These are phyloP conservation scores for Helicocarpus griseus DNA, from an alignment of 2,329 filamentous ascomycete genomes.

Conservation along the genomic window DNA sequence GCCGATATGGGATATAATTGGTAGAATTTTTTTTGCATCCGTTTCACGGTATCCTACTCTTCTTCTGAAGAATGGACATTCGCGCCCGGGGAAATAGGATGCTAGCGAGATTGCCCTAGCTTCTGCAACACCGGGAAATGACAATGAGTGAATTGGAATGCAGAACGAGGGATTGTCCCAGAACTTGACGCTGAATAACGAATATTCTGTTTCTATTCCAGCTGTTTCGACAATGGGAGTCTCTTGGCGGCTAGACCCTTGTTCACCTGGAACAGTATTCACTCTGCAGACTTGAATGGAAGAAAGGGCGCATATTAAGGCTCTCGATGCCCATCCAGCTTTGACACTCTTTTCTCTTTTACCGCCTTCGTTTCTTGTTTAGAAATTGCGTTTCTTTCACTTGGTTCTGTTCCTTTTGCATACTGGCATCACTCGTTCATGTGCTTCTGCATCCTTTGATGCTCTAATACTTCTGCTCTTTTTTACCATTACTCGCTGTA, in stretches of 20 bases:
- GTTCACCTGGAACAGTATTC: not conserved
- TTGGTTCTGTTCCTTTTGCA: not conserved
- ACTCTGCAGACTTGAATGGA: not conserved
- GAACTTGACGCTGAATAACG: not conserved
- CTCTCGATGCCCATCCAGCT: not conserved
- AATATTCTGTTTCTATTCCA: not conserved
- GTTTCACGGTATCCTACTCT: not conserved
- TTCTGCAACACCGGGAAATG: not conserved
- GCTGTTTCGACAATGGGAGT: not conserved
- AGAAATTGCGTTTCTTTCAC: not conserved
- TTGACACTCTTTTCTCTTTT: not conserved
- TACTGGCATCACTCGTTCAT: not conserved
- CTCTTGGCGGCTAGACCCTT: not conserved
- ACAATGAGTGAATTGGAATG: not conserved
- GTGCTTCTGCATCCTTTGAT: not conserved
- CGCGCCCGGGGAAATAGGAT: not conserved
- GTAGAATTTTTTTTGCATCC: not conserved
- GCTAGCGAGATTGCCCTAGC: not conserved
- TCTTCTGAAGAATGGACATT: not conserved
- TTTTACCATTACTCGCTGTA: not conserved
- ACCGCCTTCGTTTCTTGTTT: not conserved
- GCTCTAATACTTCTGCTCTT: not conserved
- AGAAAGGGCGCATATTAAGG: not conserved
- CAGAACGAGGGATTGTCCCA: not conserved
- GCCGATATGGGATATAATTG: not conserved